Evolutionary conservation across 208 protist species (phyloP).

Genomic region (Acanthamoeba divionensis): DNA sequence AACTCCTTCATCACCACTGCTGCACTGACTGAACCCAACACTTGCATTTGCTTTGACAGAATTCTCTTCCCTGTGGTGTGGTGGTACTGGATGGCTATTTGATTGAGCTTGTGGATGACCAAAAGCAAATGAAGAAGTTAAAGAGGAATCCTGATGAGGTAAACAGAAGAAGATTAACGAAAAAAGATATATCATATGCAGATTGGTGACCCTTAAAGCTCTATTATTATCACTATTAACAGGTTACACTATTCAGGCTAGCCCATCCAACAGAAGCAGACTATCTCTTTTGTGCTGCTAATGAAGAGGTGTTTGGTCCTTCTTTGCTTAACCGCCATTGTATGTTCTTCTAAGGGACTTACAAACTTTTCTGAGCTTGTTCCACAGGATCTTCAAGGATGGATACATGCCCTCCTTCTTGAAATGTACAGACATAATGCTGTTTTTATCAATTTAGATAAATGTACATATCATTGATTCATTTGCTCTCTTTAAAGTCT

Average conservation of each 20-base stretch:
- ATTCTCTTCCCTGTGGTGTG: neutral
- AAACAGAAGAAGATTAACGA: neutral
- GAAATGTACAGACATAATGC: neutral
- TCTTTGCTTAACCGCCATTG: too few species aligned
- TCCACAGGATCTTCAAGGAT: too few species aligned
- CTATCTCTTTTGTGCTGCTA: neutral
- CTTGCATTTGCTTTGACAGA: too few species aligned
- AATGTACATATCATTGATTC: neutral
- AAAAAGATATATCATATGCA: neutral
- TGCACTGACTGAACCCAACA: neutral
- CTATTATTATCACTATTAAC: neutral
- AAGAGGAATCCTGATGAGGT: neutral
- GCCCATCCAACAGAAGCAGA: neutral
- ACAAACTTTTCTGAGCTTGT: too few species aligned
- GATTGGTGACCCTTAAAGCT: neutral
- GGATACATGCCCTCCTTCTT: neutral
- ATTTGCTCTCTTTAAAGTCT: neutral
- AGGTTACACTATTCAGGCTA: constrained; percentile 10
- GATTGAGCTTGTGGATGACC: constrained; percentile 11
- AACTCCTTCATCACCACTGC: neutral
- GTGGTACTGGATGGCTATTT: constrained; percentile 12
- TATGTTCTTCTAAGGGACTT: too few species aligned
- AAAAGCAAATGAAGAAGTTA: neutral
- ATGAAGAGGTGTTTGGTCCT: neutral
- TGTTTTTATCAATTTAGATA: neutral